These are phyloP conservation scores for Saitozyma podzolica DNA, from an alignment of 768 basidiomycete genomes.

Conservation along the genomic window DNA sequence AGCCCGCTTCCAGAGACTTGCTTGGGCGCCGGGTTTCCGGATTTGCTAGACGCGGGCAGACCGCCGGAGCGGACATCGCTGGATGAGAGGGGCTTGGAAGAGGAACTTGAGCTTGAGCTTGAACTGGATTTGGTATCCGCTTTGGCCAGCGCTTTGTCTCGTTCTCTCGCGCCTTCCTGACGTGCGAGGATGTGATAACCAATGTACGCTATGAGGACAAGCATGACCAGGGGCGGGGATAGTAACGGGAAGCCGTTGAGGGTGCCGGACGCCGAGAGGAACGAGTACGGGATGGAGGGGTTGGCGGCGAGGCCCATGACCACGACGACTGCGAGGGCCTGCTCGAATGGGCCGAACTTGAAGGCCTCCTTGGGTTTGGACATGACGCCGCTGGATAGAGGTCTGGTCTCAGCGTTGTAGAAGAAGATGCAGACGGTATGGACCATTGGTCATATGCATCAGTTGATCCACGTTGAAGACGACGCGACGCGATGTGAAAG, in stretches of 20 bases:
- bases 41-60: constrained; percentile 16
- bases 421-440: too few species aligned
- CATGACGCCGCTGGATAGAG: too few species aligned
- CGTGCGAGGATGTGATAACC: constrained; percentile 46
- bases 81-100: constrained; percentile 21
- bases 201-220: constrained; percentile 45
- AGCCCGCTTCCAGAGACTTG: constrained; percentile 30
- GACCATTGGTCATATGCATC: too few species aligned
- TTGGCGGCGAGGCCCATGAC: constrained; percentile 37
- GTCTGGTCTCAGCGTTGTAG: too few species aligned
- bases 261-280: not conserved
- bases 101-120: constrained; percentile 9
- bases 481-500: too few species aligned
- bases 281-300: not conserved
- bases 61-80: constrained; percentile 30
- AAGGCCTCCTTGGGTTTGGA: constrained; percentile 5
- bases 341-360: constrained; percentile 47
- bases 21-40: constrained; percentile 35
- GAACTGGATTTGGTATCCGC: constrained; percentile 13
- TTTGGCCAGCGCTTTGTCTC: constrained; percentile 29
- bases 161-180: constrained; percentile 41
- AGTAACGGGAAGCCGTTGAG: constrained; percentile 33
- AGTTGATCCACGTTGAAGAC: too few species aligned
- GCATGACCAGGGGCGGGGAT: constrained; percentile 45
- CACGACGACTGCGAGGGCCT: constrained; percentile 40